A percentile compares a stretch with the other conserved stretches of the same genome.
phyloP scores from a whole-genome alignment of 78 protist genomes.

The Dictyostelium intermedium region DNA sequence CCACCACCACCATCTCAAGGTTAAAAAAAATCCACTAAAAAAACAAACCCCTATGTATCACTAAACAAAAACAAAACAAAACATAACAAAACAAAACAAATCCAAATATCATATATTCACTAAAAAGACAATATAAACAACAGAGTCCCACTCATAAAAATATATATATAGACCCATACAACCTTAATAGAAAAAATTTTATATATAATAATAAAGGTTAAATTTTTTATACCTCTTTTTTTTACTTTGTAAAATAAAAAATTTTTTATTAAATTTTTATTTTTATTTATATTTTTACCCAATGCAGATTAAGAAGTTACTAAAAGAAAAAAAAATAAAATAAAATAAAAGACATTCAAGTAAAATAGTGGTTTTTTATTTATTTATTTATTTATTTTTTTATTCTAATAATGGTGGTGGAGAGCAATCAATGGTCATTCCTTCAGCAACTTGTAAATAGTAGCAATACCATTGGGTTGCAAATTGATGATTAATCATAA shows the following conservation, averaged over 20 bases:
- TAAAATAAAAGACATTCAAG: no score
- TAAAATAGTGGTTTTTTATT: no score
- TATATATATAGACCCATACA: no score
- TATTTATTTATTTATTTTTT: not conserved
- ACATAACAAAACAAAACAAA: not conserved
- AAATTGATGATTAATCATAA: constrained; percentile 52
- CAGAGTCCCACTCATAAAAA: not conserved
- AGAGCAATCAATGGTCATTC: constrained; percentile 16
- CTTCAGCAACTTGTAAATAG: constrained; percentile 13
- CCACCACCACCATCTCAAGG: not conserved
- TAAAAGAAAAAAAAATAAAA: no score
- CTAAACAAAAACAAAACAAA: not conserved
- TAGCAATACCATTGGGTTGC: constrained; percentile 65
- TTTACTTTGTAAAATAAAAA: no score
- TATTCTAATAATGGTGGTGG: not conserved
- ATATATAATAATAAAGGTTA: no score
- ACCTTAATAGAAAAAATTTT: no score
- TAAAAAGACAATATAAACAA: not conserved
- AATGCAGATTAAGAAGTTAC: no score
- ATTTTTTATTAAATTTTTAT: no score
- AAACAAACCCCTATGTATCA: not conserved
- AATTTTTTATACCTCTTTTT: no score
- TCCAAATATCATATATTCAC: not conserved
- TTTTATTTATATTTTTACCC: no score
- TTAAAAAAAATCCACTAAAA: not conserved